Percentiles rank a stretch among this genome's conserved stretches.
These are phyloP conservation scores for Tardiomyces blankii DNA, from an alignment of 1,139 yeast genomes.

Conservation along the genomic window DNA sequence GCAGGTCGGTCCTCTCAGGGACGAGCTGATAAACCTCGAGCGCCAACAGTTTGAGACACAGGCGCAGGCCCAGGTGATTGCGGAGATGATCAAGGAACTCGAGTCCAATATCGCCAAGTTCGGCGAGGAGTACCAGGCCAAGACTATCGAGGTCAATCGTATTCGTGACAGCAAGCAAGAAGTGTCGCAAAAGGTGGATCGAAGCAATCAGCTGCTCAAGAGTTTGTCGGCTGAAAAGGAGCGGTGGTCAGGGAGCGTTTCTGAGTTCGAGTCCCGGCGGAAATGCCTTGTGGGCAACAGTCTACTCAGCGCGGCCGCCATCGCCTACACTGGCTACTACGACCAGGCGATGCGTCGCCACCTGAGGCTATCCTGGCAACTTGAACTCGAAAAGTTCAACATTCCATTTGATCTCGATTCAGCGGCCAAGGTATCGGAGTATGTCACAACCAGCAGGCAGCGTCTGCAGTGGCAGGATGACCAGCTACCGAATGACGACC, in stretches of 20 bases:
- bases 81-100: slow-evolving; percentile 70
- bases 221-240: slow-evolving; percentile 55
- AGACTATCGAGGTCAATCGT: slow-evolving; percentile 69
- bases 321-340: slow-evolving; percentile 50
- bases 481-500: slow-evolving; percentile 47
- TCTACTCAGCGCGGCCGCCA: slow-evolving; percentile 48
- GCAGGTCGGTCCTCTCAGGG: slow-evolving; percentile 61
- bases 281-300: slow-evolving; percentile 52
- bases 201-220: slow-evolving; percentile 55
- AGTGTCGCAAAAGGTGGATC: slow-evolving; percentile 49
- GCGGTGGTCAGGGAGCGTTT: slow-evolving; percentile 62
- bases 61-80: slow-evolving; percentile 52
- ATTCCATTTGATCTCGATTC: slow-evolving; percentile 35
- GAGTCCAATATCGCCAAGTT: slow-evolving; percentile 57
- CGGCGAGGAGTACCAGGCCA: slow-evolving; percentile 55
- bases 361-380: slow-evolving; percentile 34
- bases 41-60: slow-evolving; percentile 50
- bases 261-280: slow-evolving; percentile 38
- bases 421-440: slow-evolving; percentile 23
- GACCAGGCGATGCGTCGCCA: slow-evolving; percentile 42
- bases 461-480: slow-evolving; percentile 40
- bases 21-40: slow-evolving; percentile 55
- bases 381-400: slow-evolving; percentile 27
- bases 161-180: slow-evolving; percentile 58
- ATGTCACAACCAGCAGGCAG: slow-evolving; percentile 33